phyloP scores from a whole-genome alignment of 2,329 filamentous ascomycete genomes.

The Coniochaeta sp. region DNA sequence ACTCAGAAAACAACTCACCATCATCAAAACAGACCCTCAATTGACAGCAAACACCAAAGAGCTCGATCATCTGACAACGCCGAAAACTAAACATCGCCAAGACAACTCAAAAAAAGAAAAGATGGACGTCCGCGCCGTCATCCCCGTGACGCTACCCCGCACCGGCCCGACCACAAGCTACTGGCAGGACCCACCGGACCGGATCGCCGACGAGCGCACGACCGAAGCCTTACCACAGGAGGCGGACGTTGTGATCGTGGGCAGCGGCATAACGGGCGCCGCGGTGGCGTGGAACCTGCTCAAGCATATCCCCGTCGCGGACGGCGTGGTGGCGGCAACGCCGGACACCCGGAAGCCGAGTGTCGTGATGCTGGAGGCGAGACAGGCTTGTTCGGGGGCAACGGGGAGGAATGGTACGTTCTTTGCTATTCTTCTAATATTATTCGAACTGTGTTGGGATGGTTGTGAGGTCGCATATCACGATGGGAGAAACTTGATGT shows the following conservation, averaged over 20 bases:
- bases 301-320: conserved; percentile 2
- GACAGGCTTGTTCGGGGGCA: conserved; percentile 59
- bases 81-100: background rate
- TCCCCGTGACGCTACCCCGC: conserved; percentile 39
- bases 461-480: no score
- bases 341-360: conserved; percentile 19
- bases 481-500: no score
- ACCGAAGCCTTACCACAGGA: conserved; percentile 41
- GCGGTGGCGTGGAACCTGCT: conserved; percentile 49
- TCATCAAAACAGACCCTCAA: no score
- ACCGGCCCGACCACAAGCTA: conserved; percentile 49
- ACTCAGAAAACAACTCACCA: no score
- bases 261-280: conserved; percentile 58
- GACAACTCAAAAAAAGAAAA: conserved; percentile 3
- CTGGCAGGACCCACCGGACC: conserved; percentile 53
- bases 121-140: conserved; percentile 28
- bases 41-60: no score
- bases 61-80: no score
- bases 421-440: background rate
- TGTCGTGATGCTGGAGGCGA: conserved; percentile 57
- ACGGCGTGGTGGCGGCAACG: background rate
- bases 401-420: conserved; percentile 49
- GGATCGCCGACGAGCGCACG: conserved; percentile 40
- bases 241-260: conserved; percentile 56
- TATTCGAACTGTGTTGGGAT: no score